Evolutionary conservation across 1,284 basidiomycete genomes (phyloP).

Genomic region (Rhodotorula sp.): DNA sequence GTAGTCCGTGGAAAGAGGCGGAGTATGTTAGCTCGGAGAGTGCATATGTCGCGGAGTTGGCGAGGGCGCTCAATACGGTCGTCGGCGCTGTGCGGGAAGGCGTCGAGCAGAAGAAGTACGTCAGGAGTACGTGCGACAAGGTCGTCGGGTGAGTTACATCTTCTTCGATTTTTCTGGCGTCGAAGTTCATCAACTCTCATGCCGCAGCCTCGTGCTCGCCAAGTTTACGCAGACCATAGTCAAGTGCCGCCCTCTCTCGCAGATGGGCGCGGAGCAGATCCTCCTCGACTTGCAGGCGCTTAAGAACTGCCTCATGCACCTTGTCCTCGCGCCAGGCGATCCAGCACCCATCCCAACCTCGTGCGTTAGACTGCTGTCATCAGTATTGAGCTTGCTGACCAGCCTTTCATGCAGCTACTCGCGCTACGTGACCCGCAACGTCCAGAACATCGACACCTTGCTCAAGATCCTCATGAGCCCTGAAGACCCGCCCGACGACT

Average conservation of each 20-base stretch:
- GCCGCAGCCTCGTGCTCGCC: slow-evolving; percentile 66
- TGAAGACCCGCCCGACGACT: slow-evolving; percentile 87
- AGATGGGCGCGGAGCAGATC: slow-evolving; percentile 91
- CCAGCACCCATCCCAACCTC: slow-evolving; percentile 37
- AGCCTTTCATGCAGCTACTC: slow-evolving; percentile 60
- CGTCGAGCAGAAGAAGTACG: slow-evolving; percentile 88
- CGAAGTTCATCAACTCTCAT: neutral
- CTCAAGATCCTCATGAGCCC: slow-evolving; percentile 92
- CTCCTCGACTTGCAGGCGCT: slow-evolving; percentile 86
- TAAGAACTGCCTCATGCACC: slow-evolving; percentile 74
- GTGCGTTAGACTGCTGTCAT: slow-evolving; percentile 19
- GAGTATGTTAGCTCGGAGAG: slow-evolving; percentile 83
- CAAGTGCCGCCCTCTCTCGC: slow-evolving; percentile 78
- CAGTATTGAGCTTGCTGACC: neutral
- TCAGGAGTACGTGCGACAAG: slow-evolving; percentile 88
- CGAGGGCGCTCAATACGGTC: slow-evolving; percentile 63
- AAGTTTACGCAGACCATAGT: slow-evolving; percentile 85
- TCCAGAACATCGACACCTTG: slow-evolving; percentile 78
- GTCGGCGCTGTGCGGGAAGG: slow-evolving; percentile 65
- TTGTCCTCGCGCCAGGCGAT: slow-evolving; percentile 56
- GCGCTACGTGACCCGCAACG: slow-evolving; percentile 73
- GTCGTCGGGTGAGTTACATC: slow-evolving; percentile 64
- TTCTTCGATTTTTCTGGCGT: neutral
- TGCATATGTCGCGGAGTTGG: slow-evolving; percentile 71
- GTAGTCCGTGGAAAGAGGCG: slow-evolving; percentile 70